phyloP scores from a whole-genome alignment of 768 basidiomycete species.

The Agrocybe pediades region DNA sequence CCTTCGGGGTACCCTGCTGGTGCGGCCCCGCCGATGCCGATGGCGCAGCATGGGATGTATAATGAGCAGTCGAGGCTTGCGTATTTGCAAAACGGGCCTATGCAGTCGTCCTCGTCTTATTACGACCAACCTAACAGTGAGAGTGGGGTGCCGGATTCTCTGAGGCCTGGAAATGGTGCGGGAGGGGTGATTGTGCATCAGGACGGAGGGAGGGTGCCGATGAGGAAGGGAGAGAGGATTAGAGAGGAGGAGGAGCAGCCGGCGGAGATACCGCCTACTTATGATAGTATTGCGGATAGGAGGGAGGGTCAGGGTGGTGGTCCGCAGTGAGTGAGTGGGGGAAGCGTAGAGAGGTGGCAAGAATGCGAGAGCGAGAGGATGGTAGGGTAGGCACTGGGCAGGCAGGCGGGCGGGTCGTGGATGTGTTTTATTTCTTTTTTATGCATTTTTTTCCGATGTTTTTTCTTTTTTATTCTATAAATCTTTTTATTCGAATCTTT shows the following conservation, averaged over 20 bases:
- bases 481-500: neutral
- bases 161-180: conserved; percentile 3
- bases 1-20: neutral
- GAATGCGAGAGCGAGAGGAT: too few relatives aligned
- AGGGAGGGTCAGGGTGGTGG: neutral
- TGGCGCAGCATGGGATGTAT: neutral
- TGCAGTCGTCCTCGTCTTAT: neutral
- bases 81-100: conserved; percentile 18
- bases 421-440: neutral
- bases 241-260: conserved; percentile 17
- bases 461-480: neutral
- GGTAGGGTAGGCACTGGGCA: too few relatives aligned
- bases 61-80: conserved; percentile 5
- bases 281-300: conserved; percentile 26
- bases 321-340: too few relatives aligned
- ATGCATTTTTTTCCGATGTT: neutral
- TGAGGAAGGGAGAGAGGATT: conserved; percentile 15
- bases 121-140: neutral
- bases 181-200: conserved; percentile 27
- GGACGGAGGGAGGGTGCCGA: conserved; percentile 25
- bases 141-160: conserved; percentile 5
- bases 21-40: neutral
- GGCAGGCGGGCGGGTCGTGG: too few relatives aligned
- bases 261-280: conserved; percentile 30
- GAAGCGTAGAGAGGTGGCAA: too few relatives aligned